These are phyloP conservation scores for Hsuehochloa calcarea DNA, from an alignment of 176 grass and related monocot species.

Conservation along the genomic window DNA sequence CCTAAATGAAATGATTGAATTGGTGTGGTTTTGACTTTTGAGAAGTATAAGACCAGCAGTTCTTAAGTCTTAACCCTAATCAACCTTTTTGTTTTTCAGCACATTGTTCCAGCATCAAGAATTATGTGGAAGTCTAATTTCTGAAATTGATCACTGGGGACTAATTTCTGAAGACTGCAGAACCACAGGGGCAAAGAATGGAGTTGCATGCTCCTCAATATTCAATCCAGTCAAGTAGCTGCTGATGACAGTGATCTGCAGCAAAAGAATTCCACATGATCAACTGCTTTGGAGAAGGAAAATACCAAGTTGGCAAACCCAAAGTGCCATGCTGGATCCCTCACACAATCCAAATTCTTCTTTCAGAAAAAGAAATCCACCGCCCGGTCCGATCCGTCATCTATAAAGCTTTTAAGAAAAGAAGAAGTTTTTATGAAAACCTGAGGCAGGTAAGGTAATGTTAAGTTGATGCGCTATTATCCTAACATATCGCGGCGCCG, in stretches of 20 bases:
- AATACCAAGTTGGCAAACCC: slow-evolving; percentile 47
- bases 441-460: slow-evolving; percentile 22
- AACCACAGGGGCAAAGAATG: not conserved
- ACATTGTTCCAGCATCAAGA: slow-evolving; percentile 12
- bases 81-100: not conserved
- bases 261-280: slow-evolving; percentile 42
- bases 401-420: not conserved
- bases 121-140: not conserved
- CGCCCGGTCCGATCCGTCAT: not conserved
- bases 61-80: not conserved
- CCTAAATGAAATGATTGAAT: not conserved
- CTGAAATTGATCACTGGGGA: not conserved
- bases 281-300: slow-evolving; percentile 26
- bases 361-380: slow-evolving; percentile 8
- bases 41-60: not conserved
- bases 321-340: slow-evolving; percentile 44
- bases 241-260: slow-evolving; percentile 27
- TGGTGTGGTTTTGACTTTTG: not conserved
- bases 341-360: slow-evolving; percentile 11
- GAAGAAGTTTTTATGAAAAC: not conserved
- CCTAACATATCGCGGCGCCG: slow-evolving; percentile 8
- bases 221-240: slow-evolving; percentile 37
- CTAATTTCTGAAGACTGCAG: slow-evolving; percentile 3
- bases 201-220: slow-evolving; percentile 9
- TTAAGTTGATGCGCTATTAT: not conserved